Evolutionary conservation across 306 rosid species (phyloP).

Genomic region (Vigna angularis): DNA sequence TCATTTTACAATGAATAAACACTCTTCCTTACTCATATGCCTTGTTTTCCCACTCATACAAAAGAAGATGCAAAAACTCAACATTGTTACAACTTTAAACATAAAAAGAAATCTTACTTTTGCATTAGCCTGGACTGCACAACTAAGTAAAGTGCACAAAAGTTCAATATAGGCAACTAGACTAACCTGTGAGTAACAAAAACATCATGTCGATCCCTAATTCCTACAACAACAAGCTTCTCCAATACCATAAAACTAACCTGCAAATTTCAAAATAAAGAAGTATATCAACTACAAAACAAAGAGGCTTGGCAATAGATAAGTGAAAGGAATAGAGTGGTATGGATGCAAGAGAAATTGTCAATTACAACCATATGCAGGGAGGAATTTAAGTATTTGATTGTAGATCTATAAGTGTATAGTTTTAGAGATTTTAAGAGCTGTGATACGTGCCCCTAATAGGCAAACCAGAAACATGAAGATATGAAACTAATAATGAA

Average conservation of each 20-base stretch:
- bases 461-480: conserved; percentile 31
- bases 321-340: conserved; percentile 18
- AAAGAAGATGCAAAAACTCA: too few relatives aligned
- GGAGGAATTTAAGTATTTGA: conserved; percentile 10
- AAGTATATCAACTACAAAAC: conserved; percentile 38
- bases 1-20: too few relatives aligned
- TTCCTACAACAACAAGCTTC: conserved; percentile 92
- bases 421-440: conserved; percentile 6
- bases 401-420: not conserved
- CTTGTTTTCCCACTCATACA: too few relatives aligned
- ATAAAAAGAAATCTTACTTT: too few relatives aligned
- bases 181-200: conserved; percentile 92
- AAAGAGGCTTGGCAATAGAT: conserved; percentile 12
- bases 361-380: not conserved
- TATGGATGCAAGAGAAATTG: conserved; percentile 28
- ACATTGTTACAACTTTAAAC: too few relatives aligned
- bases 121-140: too few relatives aligned
- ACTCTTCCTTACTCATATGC: too few relatives aligned
- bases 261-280: conserved; percentile 58
- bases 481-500: not conserved
- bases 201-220: conserved; percentile 90
- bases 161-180: conserved; percentile 16
- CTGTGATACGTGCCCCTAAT: conserved; percentile 24
- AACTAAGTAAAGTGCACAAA: conserved; percentile 1
- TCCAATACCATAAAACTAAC: conserved; percentile 92